Evolutionary conservation across 208 protist species (phyloP), one percentile per base, ranked within the genome.

Genomic region (Leptomonas seymouri): DNA sequence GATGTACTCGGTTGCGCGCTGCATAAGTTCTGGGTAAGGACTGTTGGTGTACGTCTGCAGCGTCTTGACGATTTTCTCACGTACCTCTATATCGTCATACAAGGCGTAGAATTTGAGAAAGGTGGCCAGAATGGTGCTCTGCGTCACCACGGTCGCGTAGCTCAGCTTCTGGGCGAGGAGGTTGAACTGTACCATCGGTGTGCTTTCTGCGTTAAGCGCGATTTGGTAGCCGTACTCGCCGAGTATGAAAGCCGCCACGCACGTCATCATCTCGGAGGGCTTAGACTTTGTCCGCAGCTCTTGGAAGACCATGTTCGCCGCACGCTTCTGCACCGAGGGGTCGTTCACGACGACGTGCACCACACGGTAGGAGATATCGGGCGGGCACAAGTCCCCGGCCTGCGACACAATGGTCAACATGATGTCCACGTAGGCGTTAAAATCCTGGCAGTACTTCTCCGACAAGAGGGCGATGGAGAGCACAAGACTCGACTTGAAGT

Each of bases 161-260:
- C 61, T 68, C 53, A 98, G 95, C 34, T 97, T 89, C 31, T 67
- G 60, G 23, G 91, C 69, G 18, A 99, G 84, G 27, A 90, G 57
- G 16, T 70, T 68, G 53, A 99, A 91, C 85, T 99, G 98, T 42
- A 82, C 57, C 15, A 61, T 64, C 27, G 91, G 85, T 60, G 80
- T 82, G 51, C 86, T 95, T 54, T 93, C 81, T 0, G 88, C 79
- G 64, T 97, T 93, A 25, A 99, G 87, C 0, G 96, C 95, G 55
- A 99, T 98, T 39, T 98, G 91, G 74, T 99, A 95, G 51, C 98
- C 98, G 81, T 98, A 99, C 82, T 99, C 98, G 55, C 98, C 98
- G 16, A 99, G 85, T 18, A 99, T 67, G 68, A 99, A 98, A 0
- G 89, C 93, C 4, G 87, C 85, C 34, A 97, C 80, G 27, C 80